Percentiles rank a stretch among this genome's conserved stretches.
Conservation (phyloP, 345 rosid species). For the Erucastrum elatum region DNA sequence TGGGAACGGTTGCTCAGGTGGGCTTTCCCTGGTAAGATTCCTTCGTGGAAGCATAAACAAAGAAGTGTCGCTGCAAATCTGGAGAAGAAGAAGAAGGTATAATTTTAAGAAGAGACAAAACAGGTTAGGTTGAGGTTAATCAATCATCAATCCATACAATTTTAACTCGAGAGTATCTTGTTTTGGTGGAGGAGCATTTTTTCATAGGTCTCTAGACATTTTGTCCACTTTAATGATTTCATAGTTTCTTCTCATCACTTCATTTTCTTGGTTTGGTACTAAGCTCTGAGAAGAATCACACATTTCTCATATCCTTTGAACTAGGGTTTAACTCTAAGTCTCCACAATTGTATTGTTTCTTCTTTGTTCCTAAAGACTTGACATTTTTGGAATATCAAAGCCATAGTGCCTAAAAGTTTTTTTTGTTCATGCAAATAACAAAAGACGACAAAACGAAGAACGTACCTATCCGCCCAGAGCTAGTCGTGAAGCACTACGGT, state of each 20-base stretch:
- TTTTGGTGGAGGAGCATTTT: background rate
- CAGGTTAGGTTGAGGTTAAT: background rate
- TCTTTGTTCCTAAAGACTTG: too few species aligned
- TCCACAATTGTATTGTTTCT: too few species aligned
- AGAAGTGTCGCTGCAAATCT: conserved; percentile 36
- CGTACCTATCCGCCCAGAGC: too few species aligned
- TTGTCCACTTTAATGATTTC: background rate
- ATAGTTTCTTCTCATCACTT: background rate
- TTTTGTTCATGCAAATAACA: too few species aligned
- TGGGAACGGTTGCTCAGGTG: conserved; percentile 90
- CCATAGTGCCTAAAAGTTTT: too few species aligned
- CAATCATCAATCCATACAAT: background rate
- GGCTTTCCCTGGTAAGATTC: conserved; percentile 86
- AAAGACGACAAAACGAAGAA: too few species aligned
- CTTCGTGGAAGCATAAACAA: conserved; percentile 79
- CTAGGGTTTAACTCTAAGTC: too few species aligned
- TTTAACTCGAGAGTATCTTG: background rate
- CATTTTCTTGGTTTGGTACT: too few species aligned
- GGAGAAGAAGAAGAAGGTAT: conserved; percentile 27
- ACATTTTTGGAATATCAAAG: too few species aligned
- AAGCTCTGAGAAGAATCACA: background rate
- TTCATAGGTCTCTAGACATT: background rate
- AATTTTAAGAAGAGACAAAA: background rate
- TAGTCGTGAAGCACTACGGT: too few species aligned
- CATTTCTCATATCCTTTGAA: too few species aligned